A percentile compares a stretch with the other conserved stretches of the same genome.
These are phyloP conservation scores for Sisymbrium irio DNA, from an alignment of 345 rosid genomes.

Conservation along the genomic window DNA sequence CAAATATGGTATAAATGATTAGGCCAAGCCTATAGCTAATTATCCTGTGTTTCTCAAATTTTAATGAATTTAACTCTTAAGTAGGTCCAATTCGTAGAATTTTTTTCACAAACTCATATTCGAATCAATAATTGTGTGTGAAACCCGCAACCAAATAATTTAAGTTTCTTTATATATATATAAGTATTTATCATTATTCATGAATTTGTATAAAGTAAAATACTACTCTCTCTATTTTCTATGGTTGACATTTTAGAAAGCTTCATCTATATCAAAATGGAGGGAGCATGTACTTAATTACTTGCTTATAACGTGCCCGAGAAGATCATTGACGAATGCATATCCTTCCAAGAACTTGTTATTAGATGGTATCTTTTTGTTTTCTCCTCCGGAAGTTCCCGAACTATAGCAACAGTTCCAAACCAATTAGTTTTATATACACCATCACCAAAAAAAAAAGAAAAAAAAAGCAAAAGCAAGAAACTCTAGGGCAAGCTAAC, in stretches of 20 bases:
- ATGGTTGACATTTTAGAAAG: background rate
- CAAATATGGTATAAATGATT: too few species aligned
- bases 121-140: background rate
- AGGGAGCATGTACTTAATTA: background rate
- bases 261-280: background rate
- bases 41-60: too few species aligned
- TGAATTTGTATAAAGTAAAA: too few species aligned
- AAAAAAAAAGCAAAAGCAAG: too few species aligned
- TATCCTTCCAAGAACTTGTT: background rate
- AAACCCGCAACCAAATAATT: background rate
- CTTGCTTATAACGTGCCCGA: background rate
- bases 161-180: background rate
- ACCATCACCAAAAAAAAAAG: background rate
- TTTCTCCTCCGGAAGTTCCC: constrained; percentile 66
- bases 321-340: background rate
- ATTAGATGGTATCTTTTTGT: constrained; percentile 59
- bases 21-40: too few species aligned
- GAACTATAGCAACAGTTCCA: constrained; percentile 44
- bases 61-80: too few species aligned
- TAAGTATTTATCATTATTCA: background rate
- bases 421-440: background rate
- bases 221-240: too few species aligned
- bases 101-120: background rate
- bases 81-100: background rate
- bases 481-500: background rate